Conservation (phyloP, 805 yeast species). For the Ogataea methanolica region DNA sequence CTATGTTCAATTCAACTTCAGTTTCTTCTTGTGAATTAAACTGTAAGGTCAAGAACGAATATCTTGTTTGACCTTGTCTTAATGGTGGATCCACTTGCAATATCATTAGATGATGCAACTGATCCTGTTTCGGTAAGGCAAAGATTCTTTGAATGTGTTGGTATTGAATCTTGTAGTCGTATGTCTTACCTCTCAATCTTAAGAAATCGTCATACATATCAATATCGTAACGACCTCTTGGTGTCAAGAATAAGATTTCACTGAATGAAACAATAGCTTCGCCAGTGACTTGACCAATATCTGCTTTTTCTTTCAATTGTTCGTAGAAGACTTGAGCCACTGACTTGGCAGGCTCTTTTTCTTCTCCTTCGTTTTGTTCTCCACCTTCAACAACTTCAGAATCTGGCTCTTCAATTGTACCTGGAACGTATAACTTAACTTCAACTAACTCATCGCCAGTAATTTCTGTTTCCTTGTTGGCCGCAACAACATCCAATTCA, state of each 20-base stretch:
- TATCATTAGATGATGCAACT: slow-evolving; percentile 79
- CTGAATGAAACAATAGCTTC: slow-evolving; percentile 91
- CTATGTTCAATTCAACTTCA: slow-evolving; percentile 82
- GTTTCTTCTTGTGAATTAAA: slow-evolving; percentile 86
- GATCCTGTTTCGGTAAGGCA: slow-evolving; percentile 92
- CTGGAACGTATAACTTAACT: slow-evolving; percentile 89
- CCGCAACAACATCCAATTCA: slow-evolving; percentile 59
- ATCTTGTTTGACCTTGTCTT: slow-evolving; percentile 96
- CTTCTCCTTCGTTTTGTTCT: slow-evolving; percentile 18
- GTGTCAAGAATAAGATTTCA: slow-evolving; percentile 88
- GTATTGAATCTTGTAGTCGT: slow-evolving; percentile 92
- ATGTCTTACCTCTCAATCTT: slow-evolving; percentile 94
- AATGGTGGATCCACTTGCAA: slow-evolving; percentile 95
- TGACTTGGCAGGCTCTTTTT: slow-evolving; percentile 42
- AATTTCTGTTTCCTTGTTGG: slow-evolving; percentile 43
- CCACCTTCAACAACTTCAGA: slow-evolving; percentile 22
- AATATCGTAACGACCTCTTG: slow-evolving; percentile 97
- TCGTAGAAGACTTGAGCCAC: slow-evolving; percentile 88
- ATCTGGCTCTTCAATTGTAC: slow-evolving; percentile 54
- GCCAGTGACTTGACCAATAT: slow-evolving; percentile 90
- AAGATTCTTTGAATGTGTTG: slow-evolving; percentile 86
- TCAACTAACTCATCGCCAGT: slow-evolving; percentile 97
- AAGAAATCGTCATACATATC: slow-evolving; percentile 86
- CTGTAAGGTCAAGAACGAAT: slow-evolving; percentile 88
- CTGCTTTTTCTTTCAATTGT: slow-evolving; percentile 86